Base-by-base conservation (phyloP, 2,329 filamentous ascomycete genomes). In the Grosmannia huntii region DNA sequence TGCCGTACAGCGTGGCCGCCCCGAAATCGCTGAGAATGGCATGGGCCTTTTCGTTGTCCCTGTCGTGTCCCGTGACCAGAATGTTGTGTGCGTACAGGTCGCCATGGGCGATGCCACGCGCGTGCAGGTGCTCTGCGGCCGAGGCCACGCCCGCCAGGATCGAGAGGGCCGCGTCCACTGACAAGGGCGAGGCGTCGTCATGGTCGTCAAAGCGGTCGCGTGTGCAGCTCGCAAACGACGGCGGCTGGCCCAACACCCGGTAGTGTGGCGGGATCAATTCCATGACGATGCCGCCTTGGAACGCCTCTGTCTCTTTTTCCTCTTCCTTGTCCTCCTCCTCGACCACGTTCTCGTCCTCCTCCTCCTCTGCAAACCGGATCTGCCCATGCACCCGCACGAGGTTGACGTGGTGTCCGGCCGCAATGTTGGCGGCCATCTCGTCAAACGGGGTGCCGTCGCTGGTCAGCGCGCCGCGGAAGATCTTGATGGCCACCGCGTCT, bases 11-110 rank as follows among this genome's bases (percentile, higher is more conserved):
- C 0, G 75, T 76, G 1, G 75, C 75, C 1, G 75, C 76, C 12
- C 75, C 74, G 57, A 78, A 76, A 56, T 76, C 75, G 27, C 73
- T 74, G 3, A 78, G 67, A 14, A 78, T 63, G 4, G 75, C 74
- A 61, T 77, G 73, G 11, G 4, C 14, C 55, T 4, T 51, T 25
- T 5, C 36, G 12, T 10, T 6, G 49, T 2, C 9, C 50, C n/a
- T 44, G 28, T 31, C 27, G 16, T 31, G 27, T 21, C 16, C 23
- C 33, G 41, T 51, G 27, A 71, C 71, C 12, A 78, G 68, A 21
- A 78, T 73, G 62, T 77, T 77, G 63, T 77, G 74, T 12, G 75
- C 74, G 55, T 75, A 76, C 41, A 78, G 57, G 62, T 77, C 75
- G 21, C 76, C 76, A 60, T 78, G 76, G 7, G 69, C 65, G 21